Percentiles rank a stretch among this genome's conserved stretches.
Evolutionary conservation across 139 green algal species (phyloP).

Genomic region (Chara braunii): DNA sequence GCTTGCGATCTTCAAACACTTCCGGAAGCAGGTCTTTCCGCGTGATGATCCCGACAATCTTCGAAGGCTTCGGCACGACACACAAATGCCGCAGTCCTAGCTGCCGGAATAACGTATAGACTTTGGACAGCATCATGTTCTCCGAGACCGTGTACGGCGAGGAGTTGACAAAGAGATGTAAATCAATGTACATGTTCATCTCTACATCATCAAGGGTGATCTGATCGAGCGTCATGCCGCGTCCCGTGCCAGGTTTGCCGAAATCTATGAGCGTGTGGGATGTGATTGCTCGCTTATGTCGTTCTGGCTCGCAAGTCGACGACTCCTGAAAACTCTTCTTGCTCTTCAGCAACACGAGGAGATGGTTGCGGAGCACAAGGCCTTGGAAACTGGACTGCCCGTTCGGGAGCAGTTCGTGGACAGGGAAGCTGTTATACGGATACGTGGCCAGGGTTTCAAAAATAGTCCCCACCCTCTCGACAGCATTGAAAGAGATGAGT

Average conservation of each 20-base stretch:
- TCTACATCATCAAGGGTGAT: conserved; percentile 28
- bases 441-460: neutral
- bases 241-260: conserved; percentile 34
- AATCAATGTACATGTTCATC: conserved; percentile 33
- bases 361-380: conserved; percentile 26
- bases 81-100: conserved; percentile 83
- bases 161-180: conserved; percentile 29
- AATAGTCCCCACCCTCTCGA: conserved; percentile 23
- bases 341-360: conserved; percentile 40
- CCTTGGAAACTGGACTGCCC: conserved; percentile 1
- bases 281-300: no score
- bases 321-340: conserved; percentile 35
- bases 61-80: conserved; percentile 65
- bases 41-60: conserved; percentile 82
- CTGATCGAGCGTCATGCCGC: conserved; percentile 28
- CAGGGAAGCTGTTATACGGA: conserved; percentile 34
- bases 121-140: conserved; percentile 43
- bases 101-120: conserved; percentile 66
- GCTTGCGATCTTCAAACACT: conserved; percentile 14
- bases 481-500: conserved; percentile 2
- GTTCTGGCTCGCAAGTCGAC: neutral
- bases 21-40: conserved; percentile 74
- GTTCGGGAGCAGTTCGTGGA: neutral
- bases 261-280: conserved; percentile 21
- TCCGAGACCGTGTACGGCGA: conserved; percentile 26